Evolutionary conservation across 2,329 filamentous ascomycete species (phyloP).

Genomic region (Chalaropsis thielavioides): DNA sequence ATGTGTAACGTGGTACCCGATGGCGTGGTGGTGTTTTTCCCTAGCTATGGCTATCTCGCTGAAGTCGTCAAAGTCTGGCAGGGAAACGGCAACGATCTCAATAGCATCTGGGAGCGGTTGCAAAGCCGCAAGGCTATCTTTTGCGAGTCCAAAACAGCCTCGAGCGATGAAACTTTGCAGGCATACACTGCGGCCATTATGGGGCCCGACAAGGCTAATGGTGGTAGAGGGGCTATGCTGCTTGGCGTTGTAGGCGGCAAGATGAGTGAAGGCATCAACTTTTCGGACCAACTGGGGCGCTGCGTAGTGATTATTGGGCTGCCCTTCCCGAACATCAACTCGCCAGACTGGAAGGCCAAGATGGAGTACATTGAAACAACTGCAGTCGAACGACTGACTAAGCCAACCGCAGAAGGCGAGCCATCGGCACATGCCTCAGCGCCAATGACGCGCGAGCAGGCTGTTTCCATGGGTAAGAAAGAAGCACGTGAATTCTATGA

Average conservation of each 20-base stretch:
- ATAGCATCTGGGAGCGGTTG: slow-evolving; percentile 45
- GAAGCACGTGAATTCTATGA: slow-evolving; percentile 72
- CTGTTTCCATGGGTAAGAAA: slow-evolving; percentile 31
- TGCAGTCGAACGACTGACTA: slow-evolving; percentile 16
- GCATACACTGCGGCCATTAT: slow-evolving; percentile 58
- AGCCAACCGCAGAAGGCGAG: neutral
- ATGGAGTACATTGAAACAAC: slow-evolving; percentile 64
- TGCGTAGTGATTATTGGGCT: slow-evolving; percentile 85
- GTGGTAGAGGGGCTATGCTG: slow-evolving; percentile 53
- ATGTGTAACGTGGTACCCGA: slow-evolving; percentile 65
- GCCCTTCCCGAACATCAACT: slow-evolving; percentile 81
- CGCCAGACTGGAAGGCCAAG: slow-evolving; percentile 85
- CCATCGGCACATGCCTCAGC: neutral
- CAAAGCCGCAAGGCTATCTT: slow-evolving; percentile 48
- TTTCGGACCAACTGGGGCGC: slow-evolving; percentile 76
- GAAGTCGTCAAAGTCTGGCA: slow-evolving; percentile 54
- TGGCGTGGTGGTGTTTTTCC: slow-evolving; percentile 88
- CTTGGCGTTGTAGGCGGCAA: slow-evolving; percentile 88
- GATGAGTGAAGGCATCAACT: slow-evolving; percentile 96
- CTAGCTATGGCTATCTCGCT: slow-evolving; percentile 82
- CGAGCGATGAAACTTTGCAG: slow-evolving; percentile 55
- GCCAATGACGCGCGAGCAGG: slow-evolving; percentile 20
- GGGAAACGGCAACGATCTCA: slow-evolving; percentile 22
- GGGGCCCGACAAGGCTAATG: slow-evolving; percentile 23
- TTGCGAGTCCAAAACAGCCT: slow-evolving; percentile 38